phyloP scores from a whole-genome alignment of 2,329 filamentous ascomycete species.

The Trichoderma sp. region DNA sequence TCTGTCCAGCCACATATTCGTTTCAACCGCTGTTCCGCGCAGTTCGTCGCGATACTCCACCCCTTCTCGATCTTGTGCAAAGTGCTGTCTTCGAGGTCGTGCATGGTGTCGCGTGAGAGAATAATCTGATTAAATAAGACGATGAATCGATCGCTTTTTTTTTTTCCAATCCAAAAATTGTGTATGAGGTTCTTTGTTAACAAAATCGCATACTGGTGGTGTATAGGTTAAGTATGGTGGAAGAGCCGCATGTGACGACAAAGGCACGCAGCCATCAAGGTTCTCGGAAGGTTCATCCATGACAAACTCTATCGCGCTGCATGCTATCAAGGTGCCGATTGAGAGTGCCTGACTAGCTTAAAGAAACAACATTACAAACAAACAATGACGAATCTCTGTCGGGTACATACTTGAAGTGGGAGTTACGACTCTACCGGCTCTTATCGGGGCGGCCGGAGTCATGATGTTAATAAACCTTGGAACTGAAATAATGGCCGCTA shows the following conservation, averaged over 20 bases:
- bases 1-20: conserved; percentile 33
- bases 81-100: conserved; percentile 29
- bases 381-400: neutral
- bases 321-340: conserved; percentile 1
- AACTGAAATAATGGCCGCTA: neutral
- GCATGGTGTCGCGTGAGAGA: conserved; percentile 20
- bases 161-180: neutral
- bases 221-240: neutral
- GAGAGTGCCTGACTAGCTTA: neutral
- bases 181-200: neutral
- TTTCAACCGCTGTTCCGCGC: conserved; percentile 35
- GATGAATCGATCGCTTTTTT: neutral
- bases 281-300: neutral
- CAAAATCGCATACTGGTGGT: neutral
- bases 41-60: conserved; percentile 38
- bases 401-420: neutral
- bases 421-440: neutral
- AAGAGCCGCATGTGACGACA: neutral
- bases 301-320: neutral
- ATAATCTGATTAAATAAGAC: neutral
- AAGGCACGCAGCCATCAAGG: conserved; percentile 8
- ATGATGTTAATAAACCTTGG: neutral
- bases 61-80: conserved; percentile 37
- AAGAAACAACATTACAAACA: neutral
- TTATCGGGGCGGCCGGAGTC: neutral